Percentiles rank a stretch among this genome's conserved stretches.
Conservation (phyloP, 1,284 basidiomycete species). For the Volvariella surrecta region DNA sequence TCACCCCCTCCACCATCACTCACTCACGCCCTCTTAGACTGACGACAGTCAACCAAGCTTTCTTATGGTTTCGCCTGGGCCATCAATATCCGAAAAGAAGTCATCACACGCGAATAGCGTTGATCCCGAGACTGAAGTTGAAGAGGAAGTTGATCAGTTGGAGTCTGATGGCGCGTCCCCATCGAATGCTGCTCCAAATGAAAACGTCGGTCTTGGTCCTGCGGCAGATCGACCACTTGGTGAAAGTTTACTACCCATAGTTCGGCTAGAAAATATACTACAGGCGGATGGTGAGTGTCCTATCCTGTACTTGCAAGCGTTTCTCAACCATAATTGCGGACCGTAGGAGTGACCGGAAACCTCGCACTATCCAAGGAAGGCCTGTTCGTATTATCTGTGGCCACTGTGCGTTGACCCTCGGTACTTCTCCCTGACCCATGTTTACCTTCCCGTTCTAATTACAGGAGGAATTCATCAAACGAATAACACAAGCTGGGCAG, state of each 20-base stretch:
- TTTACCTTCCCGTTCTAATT: constrained; percentile 11
- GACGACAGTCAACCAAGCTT: not conserved
- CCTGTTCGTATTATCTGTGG: constrained; percentile 57
- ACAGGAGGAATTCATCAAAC: constrained; percentile 74
- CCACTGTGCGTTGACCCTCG: constrained; percentile 43
- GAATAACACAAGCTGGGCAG: constrained; percentile 50
- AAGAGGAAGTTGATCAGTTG: constrained; percentile 47
- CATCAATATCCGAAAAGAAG: constrained; percentile 9
- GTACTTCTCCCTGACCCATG: constrained; percentile 4
- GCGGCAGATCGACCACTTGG: constrained; percentile 46
- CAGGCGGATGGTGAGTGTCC: constrained; percentile 53
- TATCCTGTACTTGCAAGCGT: not conserved
- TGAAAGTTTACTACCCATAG: constrained; percentile 48
- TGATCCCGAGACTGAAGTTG: constrained; percentile 30
- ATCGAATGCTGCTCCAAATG: constrained; percentile 13
- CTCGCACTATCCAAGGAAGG: constrained; percentile 68
- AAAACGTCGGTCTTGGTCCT: constrained; percentile 24
- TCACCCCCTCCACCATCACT: constrained; percentile 4
- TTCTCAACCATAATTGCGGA: constrained; percentile 5
- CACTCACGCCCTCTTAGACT: not conserved
- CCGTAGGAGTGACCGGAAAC: constrained; percentile 41
- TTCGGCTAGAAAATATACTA: constrained; percentile 60
- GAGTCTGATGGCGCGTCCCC: constrained; percentile 42
- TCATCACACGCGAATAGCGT: not conserved
- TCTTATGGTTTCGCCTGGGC: constrained; percentile 10